Base-by-base conservation (phyloP, 2,329 filamentous ascomycete genomes). In the Aureobasidium sp. region DNA sequence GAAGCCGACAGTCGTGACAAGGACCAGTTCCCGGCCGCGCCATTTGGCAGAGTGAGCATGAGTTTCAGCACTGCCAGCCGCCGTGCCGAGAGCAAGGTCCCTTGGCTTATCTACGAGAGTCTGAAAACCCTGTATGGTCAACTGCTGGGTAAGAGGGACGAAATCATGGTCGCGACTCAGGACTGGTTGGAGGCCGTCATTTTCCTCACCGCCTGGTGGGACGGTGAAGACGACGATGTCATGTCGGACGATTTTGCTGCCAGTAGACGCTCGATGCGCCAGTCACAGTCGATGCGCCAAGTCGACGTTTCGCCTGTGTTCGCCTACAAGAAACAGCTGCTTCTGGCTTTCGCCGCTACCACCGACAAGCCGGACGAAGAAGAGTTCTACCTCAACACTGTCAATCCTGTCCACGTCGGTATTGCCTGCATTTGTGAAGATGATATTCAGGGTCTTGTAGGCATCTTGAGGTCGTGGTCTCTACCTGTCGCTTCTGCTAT, bases 181-280 rank as follows among this genome's bases (percentile, higher is more conserved):
- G 92, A 96, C 73, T 97, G 93, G 93, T 85, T 93, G 55, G 93
- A 97, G 75, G 92, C 90, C 0, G 88, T 87, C 0, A 76, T 96
- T 62, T 89, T 87, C 1, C 77, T 97, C 53, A 86, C 92, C 33
- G 86, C 88, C 6, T 97, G 93, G 93, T 96, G 92, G 91, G 87
- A 95, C 69, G 90, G 94, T 63, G 82, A 83, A n/a, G 83, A 85
- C 62, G 81, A 85, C 10, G 74, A 77, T 1, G 65, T 74, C 29
- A 65, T 71, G 1, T 69, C 73, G 38, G 75, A 72, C 55, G 78
- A 73, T 64, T 70, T 79, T 33, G 73, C 73, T 54, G 73, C 71
- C n/a, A 78, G 74, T 61, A 74, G 76, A 59, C 75, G 74, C 37
- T 74, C 74, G 13, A 63, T 76, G 55, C 63, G 63, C 8, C 62